A percentile compares a stretch with the other conserved stretches of the same genome.
phyloP scores from a whole-genome alignment of 108 stramenopile genomes.

The Nitzschia palea region DNA sequence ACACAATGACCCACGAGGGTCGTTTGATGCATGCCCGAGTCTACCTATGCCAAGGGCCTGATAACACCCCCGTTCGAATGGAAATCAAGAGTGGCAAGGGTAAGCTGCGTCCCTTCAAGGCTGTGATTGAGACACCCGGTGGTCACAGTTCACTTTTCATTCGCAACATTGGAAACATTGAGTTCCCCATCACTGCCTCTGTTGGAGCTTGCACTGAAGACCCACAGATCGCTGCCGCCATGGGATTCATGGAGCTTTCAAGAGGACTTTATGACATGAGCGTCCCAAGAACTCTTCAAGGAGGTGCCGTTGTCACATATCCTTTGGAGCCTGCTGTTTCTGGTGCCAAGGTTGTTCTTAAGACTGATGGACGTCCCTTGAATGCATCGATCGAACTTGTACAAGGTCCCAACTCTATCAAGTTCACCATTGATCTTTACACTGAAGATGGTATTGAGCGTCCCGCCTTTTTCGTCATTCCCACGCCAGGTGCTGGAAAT shows the following conservation, averaged over 20 bases:
- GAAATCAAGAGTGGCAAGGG: slow-evolving; percentile 69
- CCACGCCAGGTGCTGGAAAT: slow-evolving; percentile 60
- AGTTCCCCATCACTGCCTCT: slow-evolving; percentile 63
- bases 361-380: slow-evolving; percentile 65
- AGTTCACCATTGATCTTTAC: slow-evolving; percentile 63
- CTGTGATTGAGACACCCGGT: slow-evolving; percentile 59
- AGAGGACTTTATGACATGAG: slow-evolving; percentile 2
- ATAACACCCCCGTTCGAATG: slow-evolving; percentile 67
- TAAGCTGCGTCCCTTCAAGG: slow-evolving; percentile 56
- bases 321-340: slow-evolving; percentile 59
- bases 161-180: slow-evolving; percentile 57
- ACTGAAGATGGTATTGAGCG: slow-evolving; percentile 62
- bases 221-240: background rate
- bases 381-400: slow-evolving; percentile 74
- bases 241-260: slow-evolving; percentile 21
- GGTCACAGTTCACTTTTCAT: slow-evolving; percentile 56
- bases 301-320: slow-evolving; percentile 66
- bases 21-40: slow-evolving; percentile 71
- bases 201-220: slow-evolving; percentile 50
- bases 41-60: slow-evolving; percentile 63
- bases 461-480: slow-evolving; percentile 56
- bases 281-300: slow-evolving; percentile 42
- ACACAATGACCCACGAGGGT: slow-evolving; percentile 46
- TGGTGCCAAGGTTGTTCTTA: slow-evolving; percentile 52
- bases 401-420: slow-evolving; percentile 70